A percentile compares a stretch with the other conserved stretches of the same genome.
phyloP scores from a whole-genome alignment of 179 eudicot species.

The Camellia oleifera region DNA sequence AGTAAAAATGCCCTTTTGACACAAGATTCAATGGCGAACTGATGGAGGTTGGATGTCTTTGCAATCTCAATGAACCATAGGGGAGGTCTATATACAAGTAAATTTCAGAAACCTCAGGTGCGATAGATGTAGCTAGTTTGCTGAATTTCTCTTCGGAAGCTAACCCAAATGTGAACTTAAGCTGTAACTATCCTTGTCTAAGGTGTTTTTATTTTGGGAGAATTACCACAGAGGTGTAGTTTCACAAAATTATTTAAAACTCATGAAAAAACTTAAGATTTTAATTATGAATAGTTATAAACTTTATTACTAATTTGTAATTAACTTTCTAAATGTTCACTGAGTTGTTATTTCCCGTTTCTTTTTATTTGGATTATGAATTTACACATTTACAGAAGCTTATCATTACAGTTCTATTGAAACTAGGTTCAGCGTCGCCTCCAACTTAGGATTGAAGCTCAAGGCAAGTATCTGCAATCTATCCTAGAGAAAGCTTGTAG shows the following conservation, averaged over 20 bases:
- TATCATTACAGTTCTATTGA: not conserved
- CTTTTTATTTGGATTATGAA: too few relatives aligned
- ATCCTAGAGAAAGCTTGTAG: constrained; percentile 86
- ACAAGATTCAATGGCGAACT: not conserved
- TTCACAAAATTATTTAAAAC: too few relatives aligned
- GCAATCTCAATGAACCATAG: not conserved
- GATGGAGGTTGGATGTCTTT: not conserved
- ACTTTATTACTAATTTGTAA: too few relatives aligned
- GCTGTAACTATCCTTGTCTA: not conserved
- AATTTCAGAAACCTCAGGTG: not conserved
- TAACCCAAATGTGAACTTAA: not conserved
- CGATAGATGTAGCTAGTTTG: not conserved
- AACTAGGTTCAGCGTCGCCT: constrained; percentile 73
- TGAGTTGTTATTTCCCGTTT: too few relatives aligned
- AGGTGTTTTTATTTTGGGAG: not conserved
- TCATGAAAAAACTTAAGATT: too few relatives aligned
- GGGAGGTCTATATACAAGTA: not conserved
- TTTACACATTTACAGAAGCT: not conserved
- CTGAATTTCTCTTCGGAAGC: not conserved
- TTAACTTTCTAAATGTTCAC: too few relatives aligned
- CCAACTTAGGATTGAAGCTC: constrained; percentile 75
- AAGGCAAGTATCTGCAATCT: constrained; percentile 71
- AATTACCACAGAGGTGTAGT: not conserved
- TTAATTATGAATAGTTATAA: too few relatives aligned
- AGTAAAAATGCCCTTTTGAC: not conserved